phyloP scores from a whole-genome alignment of 805 yeast genomes.

The Kuraishia borneana region DNA sequence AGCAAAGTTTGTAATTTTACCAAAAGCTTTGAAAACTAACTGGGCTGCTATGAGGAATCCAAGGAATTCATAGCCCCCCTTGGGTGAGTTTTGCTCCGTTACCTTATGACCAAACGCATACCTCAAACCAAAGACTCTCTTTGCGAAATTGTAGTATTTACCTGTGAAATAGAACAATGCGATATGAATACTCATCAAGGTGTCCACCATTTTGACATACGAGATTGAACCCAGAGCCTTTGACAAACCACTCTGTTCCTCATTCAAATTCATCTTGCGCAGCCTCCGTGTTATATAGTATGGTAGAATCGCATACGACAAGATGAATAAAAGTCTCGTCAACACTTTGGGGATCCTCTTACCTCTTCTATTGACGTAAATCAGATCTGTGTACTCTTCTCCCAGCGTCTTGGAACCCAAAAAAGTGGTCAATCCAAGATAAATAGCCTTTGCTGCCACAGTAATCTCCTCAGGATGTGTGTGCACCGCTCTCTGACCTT shows the following conservation, averaged over 20 bases:
- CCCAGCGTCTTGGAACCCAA: constrained; percentile 78
- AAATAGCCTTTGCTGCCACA: constrained; percentile 44
- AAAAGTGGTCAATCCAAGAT: constrained; percentile 66
- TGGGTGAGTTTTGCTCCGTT: constrained; percentile 25
- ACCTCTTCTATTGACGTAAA: constrained; percentile 49
- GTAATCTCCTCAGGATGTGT: constrained; percentile 52
- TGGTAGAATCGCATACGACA: constrained; percentile 55
- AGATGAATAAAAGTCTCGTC: constrained; percentile 46
- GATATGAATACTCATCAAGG: constrained; percentile 56
- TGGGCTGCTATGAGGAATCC: constrained; percentile 55
- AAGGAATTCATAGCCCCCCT: constrained; percentile 63
- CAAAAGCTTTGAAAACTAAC: constrained; percentile 30
- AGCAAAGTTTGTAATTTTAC: constrained; percentile 12
- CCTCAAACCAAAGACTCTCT: constrained; percentile 68
- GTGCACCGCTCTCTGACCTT: constrained; percentile 57
- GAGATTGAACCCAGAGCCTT: constrained; percentile 16
- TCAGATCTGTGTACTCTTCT: constrained; percentile 83
- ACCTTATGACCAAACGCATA: constrained; percentile 65
- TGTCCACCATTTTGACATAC: constrained; percentile 37
- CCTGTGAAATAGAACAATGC: constrained; percentile 81
- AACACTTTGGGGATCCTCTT: constrained; percentile 28
- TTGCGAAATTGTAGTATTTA: constrained; percentile 65
- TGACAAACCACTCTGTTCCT: constrained; percentile 9
- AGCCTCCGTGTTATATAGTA: constrained; percentile 26
- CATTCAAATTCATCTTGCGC: constrained; percentile 7